These are phyloP conservation scores for Hericium erinaceus DNA, from an alignment of 768 basidiomycete species.

Conservation along the genomic window DNA sequence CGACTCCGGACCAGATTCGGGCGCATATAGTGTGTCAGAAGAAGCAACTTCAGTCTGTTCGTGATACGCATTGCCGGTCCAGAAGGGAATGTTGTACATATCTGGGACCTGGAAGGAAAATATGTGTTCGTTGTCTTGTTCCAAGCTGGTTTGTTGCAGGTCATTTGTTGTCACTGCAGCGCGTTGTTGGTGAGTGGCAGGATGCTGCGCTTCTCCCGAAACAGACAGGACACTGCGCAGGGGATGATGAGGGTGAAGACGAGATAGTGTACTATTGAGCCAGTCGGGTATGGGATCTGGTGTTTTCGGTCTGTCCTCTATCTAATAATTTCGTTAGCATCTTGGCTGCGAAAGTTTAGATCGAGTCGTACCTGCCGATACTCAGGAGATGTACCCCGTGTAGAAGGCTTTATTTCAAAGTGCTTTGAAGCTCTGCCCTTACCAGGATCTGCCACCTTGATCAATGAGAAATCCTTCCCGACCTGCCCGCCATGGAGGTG, in stretches of 20 bases:
- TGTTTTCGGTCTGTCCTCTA: constrained; percentile 7
- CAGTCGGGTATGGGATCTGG: constrained; percentile 39
- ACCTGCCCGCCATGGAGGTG: constrained; percentile 25
- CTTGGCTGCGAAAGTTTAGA: too few relatives aligned
- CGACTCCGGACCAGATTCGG: neutral
- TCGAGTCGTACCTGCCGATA: too few relatives aligned
- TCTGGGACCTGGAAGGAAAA: constrained; percentile 9
- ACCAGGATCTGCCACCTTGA: too few relatives aligned
- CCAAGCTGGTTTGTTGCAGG: neutral
- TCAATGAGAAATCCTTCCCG: constrained; percentile 24
- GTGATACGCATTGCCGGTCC: neutral
- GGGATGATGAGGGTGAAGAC: constrained; percentile 37
- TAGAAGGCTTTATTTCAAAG: too few relatives aligned
- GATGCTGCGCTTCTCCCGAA: too few relatives aligned
- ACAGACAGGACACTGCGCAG: constrained; percentile 29
- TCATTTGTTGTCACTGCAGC: too few relatives aligned
- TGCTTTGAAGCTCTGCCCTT: too few relatives aligned
- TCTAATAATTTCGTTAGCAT: neutral
- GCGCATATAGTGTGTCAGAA: neutral
- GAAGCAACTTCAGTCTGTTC: neutral
- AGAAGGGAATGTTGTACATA: neutral
- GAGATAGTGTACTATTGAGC: constrained; percentile 44
- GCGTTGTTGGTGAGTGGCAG: too few relatives aligned
- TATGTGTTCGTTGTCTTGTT: neutral
- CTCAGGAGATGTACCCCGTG: too few relatives aligned